Evolutionary conservation across 495 filamentous ascomycete species (phyloP), one percentile per base, ranked within the genome.

Genomic region (Xylaria grammica): DNA sequence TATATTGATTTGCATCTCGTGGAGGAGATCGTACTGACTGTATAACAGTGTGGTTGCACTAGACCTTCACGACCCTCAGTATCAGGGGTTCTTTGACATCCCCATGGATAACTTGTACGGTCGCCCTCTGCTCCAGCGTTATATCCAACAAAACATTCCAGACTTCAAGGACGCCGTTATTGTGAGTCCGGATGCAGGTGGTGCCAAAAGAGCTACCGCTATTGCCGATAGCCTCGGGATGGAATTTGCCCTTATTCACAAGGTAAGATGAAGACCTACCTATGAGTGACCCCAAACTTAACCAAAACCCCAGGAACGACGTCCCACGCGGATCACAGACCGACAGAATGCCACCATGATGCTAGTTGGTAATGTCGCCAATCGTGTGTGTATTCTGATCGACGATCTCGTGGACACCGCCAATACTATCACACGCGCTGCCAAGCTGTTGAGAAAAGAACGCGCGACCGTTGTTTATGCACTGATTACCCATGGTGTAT

Each of bases 311-410:
- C 77, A 97, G 93, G 95, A 99, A 84, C 94, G 95, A 62, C 92
- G 95, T 34, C 93, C 94, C n/a, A 97, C 93, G 44, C 90, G 90
- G 60, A 93, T 96, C 75, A 91, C 88, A 17, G 93, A 97, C 74
- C 90, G 93, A 44, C 95, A 97, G 77, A 97, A 97, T 77, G 94
- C 95, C 17, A 92, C 92, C 34, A 98, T 99, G 95, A 97, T 98
- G 91, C 85, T 99, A 24, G 96, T 99, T 8, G 95, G 95, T 57
- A 87, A 96, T 72, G 92, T 99, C 24, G 81, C 84, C 17, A 85
- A 88, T 49, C 89, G 91, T 63, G 90, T 90, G 52, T 88, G 92
- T 46, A 96, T 99, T 70, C 80, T 99, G 49, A 86, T 99, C 66
- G 95, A 99, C 75, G 95, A 99, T 72, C 84, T 99, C 66, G 93